A percentile compares a stretch with the other conserved stretches of the same genome.
Conservation (phyloP, 2,329 filamentous ascomycete species). For the Fusarium sp. region DNA sequence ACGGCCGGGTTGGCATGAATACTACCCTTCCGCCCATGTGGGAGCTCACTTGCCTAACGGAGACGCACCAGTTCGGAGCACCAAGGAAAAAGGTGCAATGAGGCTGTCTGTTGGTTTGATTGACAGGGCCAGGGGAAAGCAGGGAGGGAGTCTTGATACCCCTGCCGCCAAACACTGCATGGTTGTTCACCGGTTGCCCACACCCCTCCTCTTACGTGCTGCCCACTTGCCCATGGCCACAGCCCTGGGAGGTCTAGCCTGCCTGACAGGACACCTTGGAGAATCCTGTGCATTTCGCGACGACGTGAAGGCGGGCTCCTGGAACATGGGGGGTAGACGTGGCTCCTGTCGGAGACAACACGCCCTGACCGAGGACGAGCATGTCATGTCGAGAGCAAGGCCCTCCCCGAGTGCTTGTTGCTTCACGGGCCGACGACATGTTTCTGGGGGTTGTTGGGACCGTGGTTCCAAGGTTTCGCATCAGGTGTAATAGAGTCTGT, state of each 20-base stretch:
- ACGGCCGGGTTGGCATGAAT: slow-evolving; percentile 1
- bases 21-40: slow-evolving; percentile 10
- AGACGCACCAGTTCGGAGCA: slow-evolving; percentile 4
- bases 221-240: slow-evolving; percentile 31
- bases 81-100: slow-evolving; percentile 14
- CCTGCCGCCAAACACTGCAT: slow-evolving; percentile 39
- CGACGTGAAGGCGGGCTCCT: slow-evolving; percentile 20
- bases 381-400: slow-evolving; percentile 2
- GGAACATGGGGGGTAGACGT: slow-evolving; percentile 38
- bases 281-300: slow-evolving; percentile 11
- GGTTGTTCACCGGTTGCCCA: slow-evolving; percentile 41
- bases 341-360: slow-evolving; percentile 40
- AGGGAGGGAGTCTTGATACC: slow-evolving; percentile 27
- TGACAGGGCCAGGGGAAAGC: slow-evolving; percentile 31
- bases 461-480: slow-evolving; percentile 17
- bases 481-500: slow-evolving; percentile 7
- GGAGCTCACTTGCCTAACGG: background rate
- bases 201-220: slow-evolving; percentile 24
- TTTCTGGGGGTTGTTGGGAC: slow-evolving; percentile 16
- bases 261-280: slow-evolving; percentile 28
- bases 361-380: slow-evolving; percentile 20
- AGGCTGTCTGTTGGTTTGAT: slow-evolving; percentile 18
- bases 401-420: slow-evolving; percentile 1
- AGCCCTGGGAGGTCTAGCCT: slow-evolving; percentile 30
- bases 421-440: slow-evolving; percentile 20